These are phyloP conservation scores for Verruconis gallopava DNA, from an alignment of 2,329 filamentous ascomycete genomes.

Conservation along the genomic window DNA sequence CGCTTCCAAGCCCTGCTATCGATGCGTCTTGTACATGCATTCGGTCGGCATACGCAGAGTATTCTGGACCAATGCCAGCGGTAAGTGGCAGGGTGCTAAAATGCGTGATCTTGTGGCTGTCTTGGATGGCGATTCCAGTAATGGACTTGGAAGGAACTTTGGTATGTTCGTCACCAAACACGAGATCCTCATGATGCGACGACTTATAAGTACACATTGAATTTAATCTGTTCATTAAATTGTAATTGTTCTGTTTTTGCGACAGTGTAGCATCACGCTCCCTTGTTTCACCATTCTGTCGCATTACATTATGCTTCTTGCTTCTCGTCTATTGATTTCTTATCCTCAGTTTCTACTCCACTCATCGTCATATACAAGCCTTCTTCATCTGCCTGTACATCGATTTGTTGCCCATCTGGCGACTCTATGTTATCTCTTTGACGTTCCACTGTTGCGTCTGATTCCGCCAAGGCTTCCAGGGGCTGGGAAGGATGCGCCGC, in stretches of 20 bases:
- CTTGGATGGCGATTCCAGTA: conserved; percentile 22
- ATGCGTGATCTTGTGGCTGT: conserved; percentile 36
- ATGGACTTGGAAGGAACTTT: conserved; percentile 13
- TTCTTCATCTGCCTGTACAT: background rate
- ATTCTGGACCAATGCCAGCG: conserved; percentile 39
- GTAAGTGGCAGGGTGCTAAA: conserved; percentile 38
- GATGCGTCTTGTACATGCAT: conserved; percentile 40
- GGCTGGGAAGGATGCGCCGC: too few relatives aligned
- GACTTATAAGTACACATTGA: conserved; percentile 18
- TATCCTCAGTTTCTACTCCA: too few relatives aligned
- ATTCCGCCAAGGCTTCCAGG: too few relatives aligned
- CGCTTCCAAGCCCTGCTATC: conserved; percentile 38
- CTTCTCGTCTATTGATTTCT: too few relatives aligned
- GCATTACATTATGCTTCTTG: background rate
- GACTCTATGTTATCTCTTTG: too few relatives aligned
- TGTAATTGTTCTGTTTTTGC: too few relatives aligned
- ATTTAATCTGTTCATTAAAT: too few relatives aligned
- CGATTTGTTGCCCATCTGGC: too few relatives aligned
- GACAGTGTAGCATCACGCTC: too few relatives aligned
- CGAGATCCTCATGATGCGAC: conserved; percentile 35
- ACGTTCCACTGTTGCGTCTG: too few relatives aligned
- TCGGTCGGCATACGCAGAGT: conserved; percentile 39
- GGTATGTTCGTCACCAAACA: conserved; percentile 41
- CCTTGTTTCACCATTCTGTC: background rate
- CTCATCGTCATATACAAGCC: background rate